Conservation (phyloP, 345 rosid species). For the Dipteronia dyeriana region DNA sequence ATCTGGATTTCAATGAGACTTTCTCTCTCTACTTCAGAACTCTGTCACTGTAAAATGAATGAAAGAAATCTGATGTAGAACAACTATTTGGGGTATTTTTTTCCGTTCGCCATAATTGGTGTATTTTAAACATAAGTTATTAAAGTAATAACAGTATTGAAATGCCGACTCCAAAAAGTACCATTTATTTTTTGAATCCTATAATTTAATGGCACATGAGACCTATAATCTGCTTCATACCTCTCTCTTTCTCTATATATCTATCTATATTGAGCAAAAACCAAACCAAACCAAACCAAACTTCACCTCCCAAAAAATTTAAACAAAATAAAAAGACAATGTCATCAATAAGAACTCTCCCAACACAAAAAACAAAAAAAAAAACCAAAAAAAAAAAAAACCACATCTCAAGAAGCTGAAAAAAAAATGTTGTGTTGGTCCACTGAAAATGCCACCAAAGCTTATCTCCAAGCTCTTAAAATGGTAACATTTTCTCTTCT, state of each 20-base stretch:
- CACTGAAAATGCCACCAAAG: conserved; percentile 61
- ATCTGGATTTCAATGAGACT: too few relatives aligned
- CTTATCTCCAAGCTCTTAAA: conserved; percentile 50
- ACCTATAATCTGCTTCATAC: neutral
- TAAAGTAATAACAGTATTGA: too few relatives aligned
- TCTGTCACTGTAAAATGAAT: too few relatives aligned
- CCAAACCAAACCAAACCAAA: conserved; percentile 14
- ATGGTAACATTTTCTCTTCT: conserved; percentile 32
- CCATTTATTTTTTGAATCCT: too few relatives aligned
- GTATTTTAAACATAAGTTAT: too few relatives aligned
- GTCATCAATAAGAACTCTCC: neutral
- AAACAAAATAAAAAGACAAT: neutral
- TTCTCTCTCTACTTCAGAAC: too few relatives aligned
- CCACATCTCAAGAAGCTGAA: neutral
- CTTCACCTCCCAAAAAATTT: neutral
- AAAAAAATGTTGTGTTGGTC: conserved; percentile 46
- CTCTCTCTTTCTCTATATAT: too few relatives aligned
- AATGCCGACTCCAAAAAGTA: too few relatives aligned
- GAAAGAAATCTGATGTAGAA: too few relatives aligned
- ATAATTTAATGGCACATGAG: conserved; percentile 12
- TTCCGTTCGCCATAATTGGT: too few relatives aligned
- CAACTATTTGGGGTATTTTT: too few relatives aligned
- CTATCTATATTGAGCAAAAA: neutral
- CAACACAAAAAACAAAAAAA: neutral
- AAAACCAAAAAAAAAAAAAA: neutral